These are phyloP conservation scores for Fragaria iinumae DNA, from an alignment of 306 rosid species.

Conservation along the genomic window DNA sequence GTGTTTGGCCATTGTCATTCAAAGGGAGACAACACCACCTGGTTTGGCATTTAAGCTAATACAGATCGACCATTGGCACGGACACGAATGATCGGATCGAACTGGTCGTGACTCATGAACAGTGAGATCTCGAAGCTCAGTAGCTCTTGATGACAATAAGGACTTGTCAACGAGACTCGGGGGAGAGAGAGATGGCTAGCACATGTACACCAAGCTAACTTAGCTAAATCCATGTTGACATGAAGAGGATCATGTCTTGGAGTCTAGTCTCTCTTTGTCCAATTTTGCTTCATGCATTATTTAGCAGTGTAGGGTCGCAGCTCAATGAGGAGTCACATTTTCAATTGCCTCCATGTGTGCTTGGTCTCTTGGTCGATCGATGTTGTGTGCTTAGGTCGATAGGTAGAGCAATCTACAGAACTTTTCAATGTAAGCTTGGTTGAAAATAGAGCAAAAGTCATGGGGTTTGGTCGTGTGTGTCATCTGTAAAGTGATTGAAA, in stretches of 20 bases:
- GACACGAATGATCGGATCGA: neutral
- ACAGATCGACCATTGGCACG: neutral
- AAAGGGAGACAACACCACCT: slow-evolving; percentile 15
- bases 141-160: neutral
- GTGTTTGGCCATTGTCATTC: slow-evolving; percentile 1
- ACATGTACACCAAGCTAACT: neutral
- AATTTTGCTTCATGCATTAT: neutral
- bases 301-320: slow-evolving; percentile 29
- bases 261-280: neutral
- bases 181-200: neutral
- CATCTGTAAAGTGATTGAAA: neutral
- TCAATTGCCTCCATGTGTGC: slow-evolving; percentile 21
- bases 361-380: slow-evolving; percentile 14
- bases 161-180: neutral
- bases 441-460: neutral
- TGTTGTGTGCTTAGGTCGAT: neutral
- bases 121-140: neutral
- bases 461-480: neutral
- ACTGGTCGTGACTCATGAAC: neutral
- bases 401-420: slow-evolving; percentile 7
- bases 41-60: slow-evolving; percentile 7
- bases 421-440: neutral
- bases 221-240: neutral
- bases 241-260: neutral
- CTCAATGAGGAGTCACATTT: neutral